Evolutionary conservation across 192 early-diverging fungal species (phyloP), one percentile per base, ranked within the genome.

Genomic region (Chytriomyces sp.): DNA sequence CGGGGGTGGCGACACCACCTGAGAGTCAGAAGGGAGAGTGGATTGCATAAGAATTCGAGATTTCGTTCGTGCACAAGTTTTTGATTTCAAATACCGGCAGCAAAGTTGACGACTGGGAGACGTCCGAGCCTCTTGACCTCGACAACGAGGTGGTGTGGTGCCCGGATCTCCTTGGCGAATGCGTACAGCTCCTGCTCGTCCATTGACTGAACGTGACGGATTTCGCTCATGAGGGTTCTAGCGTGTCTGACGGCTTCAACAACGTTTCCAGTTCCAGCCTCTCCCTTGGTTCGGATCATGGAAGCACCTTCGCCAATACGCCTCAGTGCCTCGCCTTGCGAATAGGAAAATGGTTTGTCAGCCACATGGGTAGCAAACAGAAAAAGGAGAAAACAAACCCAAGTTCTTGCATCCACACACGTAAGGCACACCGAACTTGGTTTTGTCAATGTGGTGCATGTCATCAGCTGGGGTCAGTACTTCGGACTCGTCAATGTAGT

Each of bases 251-350:
- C 97, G 62, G 97, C 97, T 85, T 99, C 92, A 65, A 99, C 93
- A 63, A 99, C 95, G 78, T 99, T 93, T 71, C 97, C 97, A 28
- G 97, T 99, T 69, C 97, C 97, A 46, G 96, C 96, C 83, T 97
- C 96, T 79, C 96, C 97, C 90, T 97, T 98, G 70, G 96, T 98
- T 78, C 96, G 91, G 86, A 99, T 97, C 92, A 97, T 95, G 68
- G 96, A 92, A 60, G 97, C 97, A 80, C 97, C 97, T 84, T 99
- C 97, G 77, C 90, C 89, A 83, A 99, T 95, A 67, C 97, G 91
- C 53, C 97, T 90, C 80, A 99, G 88, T 63, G 97, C 97, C 83
- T 99, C 96, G 75, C 97, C 96, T 75, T 44, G 8, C 18, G 53
- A 0, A 3, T 2, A 57, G 3, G 53, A 3, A 20, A 57, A 57